Base-by-base conservation (phyloP, 805 yeast genomes). In the Kluyveromyces dobzhanskii region DNA sequence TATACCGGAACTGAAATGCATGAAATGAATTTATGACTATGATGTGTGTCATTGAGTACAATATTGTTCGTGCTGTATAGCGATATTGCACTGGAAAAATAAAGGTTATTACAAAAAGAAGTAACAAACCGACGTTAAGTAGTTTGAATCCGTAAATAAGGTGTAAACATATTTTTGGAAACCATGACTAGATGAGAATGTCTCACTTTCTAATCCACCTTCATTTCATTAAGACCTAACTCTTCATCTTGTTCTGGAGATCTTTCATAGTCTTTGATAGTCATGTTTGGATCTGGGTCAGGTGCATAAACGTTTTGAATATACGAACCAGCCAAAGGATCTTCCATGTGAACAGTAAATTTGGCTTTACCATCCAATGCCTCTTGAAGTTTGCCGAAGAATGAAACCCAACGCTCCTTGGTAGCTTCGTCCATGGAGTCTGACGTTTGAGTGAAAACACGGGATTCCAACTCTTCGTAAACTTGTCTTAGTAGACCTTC, bases 221-320 rank as follows among this genome's bases (percentile, higher is more conserved):
- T 55, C 56, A 69, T 68, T 42, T 65, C 69, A 35, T 62, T 69
- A 56, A 92, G 68, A 17, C 99, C 99, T 47, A 92, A 72, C 31
- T 82, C 90, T 56, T 92, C 98, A 58, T 92, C 87, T 62, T 88
- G 94, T 54, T 85, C 82, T 30, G 70, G 67, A 2, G 95, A 80
- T 69, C 99, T 83, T 49, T 86, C 95, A 50, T 76, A 85, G 42
- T 92, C 96, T 64, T 83, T 95, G 44, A 84, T 75, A 30, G 61
- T 70, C 97, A 92, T 92, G 59, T 90, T 85, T 48, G 99, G 99
- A 65, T 92, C 99, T 30, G 76, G 75, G 64, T 92, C 99, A 19
- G 99, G 99, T 26, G 99, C 99, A 57, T 88, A 92, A n/a, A 90
- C 92, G 57, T 92, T 92, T 65, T 92, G 99, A 46, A 92, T 83